Percentiles rank a stretch among this genome's conserved stretches.
phyloP scores from a whole-genome alignment of 2,329 filamentous ascomycete genomes.

The Hymenoscyphus fraxineus region DNA sequence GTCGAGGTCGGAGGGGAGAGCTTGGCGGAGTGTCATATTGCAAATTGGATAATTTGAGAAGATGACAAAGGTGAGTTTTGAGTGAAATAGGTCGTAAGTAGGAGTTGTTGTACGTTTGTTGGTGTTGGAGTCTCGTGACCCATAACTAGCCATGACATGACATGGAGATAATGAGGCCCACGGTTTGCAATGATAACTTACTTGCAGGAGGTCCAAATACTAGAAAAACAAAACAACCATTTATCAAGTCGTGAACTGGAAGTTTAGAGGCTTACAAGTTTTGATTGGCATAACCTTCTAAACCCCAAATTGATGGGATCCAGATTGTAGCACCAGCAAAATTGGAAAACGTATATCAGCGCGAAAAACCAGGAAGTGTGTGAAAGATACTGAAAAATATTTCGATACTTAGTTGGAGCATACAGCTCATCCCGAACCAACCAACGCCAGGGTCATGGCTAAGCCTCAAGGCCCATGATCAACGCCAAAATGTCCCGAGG shows the following conservation, averaged over 20 bases:
- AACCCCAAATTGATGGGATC: neutral
- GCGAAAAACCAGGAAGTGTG: neutral
- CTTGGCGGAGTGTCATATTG: neutral
- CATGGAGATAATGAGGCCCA: too few species aligned
- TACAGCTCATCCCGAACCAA: neutral
- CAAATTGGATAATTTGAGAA: neutral
- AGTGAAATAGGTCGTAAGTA: too few species aligned
- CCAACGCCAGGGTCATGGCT: neutral
- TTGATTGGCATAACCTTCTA: too few species aligned
- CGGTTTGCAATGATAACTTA: too few species aligned
- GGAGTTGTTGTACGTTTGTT: too few species aligned
- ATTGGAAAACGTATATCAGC: neutral
- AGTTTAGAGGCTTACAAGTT: too few species aligned
- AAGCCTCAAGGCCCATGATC: neutral
- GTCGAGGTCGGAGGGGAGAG: neutral
- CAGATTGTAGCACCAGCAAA: neutral
- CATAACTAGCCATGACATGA: too few species aligned
- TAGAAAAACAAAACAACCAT: too few species aligned
- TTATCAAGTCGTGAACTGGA: too few species aligned
- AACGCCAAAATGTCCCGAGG: neutral
- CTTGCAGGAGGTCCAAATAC: too few species aligned
- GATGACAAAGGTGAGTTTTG: neutral
- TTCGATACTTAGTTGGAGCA: neutral
- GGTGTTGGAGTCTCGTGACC: too few species aligned
- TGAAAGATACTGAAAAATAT: neutral